Percentiles rank a stretch among this genome's conserved stretches.
Evolutionary conservation across 2,329 filamentous ascomycete species (phyloP).

Genomic region (Penicillium sp.): DNA sequence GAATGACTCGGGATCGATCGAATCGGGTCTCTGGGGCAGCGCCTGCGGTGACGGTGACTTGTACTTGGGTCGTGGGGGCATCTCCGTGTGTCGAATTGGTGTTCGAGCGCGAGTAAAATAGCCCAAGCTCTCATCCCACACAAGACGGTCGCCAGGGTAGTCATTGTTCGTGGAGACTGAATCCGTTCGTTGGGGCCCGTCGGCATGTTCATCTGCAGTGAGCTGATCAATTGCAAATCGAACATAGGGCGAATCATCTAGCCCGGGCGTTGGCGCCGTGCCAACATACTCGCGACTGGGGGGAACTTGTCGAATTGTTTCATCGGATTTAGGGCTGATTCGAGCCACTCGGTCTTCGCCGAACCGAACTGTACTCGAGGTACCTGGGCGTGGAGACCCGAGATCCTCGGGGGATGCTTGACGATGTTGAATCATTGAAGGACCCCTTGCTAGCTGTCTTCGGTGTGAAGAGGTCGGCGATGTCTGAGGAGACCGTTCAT

Average conservation of each 20-base stretch:
- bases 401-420: slow-evolving; percentile 7
- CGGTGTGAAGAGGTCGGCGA: slow-evolving; percentile 24
- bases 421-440: slow-evolving; percentile 11
- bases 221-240: slow-evolving; percentile 86
- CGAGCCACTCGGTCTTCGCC: slow-evolving; percentile 23
- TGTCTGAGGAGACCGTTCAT: slow-evolving; percentile 35
- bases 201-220: slow-evolving; percentile 68
- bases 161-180: slow-evolving; percentile 41
- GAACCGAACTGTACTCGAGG: slow-evolving; percentile 29
- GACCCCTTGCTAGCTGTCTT: neutral
- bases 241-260: slow-evolving; percentile 84
- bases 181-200: slow-evolving; percentile 54
- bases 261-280: slow-evolving; percentile 64
- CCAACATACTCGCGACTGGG: slow-evolving; percentile 27
- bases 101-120: slow-evolving; percentile 39
- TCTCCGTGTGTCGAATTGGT: slow-evolving; percentile 27
- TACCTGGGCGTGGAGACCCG: slow-evolving; percentile 19
- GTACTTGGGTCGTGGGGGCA: slow-evolving; percentile 35
- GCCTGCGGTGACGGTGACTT: slow-evolving; percentile 35
- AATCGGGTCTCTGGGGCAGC: slow-evolving; percentile 28
- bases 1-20: slow-evolving; percentile 44
- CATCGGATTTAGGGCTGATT: slow-evolving; percentile 25
- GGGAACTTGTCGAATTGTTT: slow-evolving; percentile 25
- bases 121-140: slow-evolving; percentile 49
- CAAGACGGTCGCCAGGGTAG: slow-evolving; percentile 52